Evolutionary conservation across 805 yeast genomes (phyloP), one percentile per base, ranked within the genome.

Genomic region (Yarrowia osloensis): DNA sequence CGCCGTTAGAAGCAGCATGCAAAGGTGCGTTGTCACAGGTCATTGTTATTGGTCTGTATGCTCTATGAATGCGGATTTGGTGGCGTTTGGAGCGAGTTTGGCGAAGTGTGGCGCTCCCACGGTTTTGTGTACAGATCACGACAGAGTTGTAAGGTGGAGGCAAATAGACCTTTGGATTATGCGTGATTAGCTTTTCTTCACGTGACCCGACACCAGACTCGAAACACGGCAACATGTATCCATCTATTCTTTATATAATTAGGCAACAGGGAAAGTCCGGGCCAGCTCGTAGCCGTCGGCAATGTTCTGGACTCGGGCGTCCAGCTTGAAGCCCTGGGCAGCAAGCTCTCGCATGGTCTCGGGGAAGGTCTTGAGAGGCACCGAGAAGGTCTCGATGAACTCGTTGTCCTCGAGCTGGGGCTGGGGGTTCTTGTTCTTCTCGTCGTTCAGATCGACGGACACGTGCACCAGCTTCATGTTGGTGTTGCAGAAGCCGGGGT

Each of bases 401-500:
- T 94, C 99, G 69, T 87, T 89, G 7, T 91, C 97, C 78, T 95
- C 98, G 69, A 95, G 80, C 70, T 89, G 82, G 2, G 96, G 85
- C 67, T 79, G 74, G 0, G 97, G 98, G 69, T 86, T 79, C 68
- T 77, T 71, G 76, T 94, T 95, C 68, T 87, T 84, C 21, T 82
- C 83, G 67, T 85, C 86, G 1, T 78, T 72, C 78, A 90, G 77
- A 73, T 94, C 98, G 21, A 94, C 85, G 65, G 87, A 85, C 15
- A 91, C 90, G 31, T 88, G 87, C 1, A 94, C 95, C 68, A 94
- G 78, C 26, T 87, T 86, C 79, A 91, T 81, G 73, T 90, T 93
- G 21, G 98, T 94, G 76, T 94, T 92, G 71, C 97, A 89, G 75
- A 89, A 91, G 13, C 96, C 97, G 0, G 97, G 96, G 74, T 91